Conservation (phyloP, 371 early-diverging fungal species). For the Cladochytrium tenue region DNA sequence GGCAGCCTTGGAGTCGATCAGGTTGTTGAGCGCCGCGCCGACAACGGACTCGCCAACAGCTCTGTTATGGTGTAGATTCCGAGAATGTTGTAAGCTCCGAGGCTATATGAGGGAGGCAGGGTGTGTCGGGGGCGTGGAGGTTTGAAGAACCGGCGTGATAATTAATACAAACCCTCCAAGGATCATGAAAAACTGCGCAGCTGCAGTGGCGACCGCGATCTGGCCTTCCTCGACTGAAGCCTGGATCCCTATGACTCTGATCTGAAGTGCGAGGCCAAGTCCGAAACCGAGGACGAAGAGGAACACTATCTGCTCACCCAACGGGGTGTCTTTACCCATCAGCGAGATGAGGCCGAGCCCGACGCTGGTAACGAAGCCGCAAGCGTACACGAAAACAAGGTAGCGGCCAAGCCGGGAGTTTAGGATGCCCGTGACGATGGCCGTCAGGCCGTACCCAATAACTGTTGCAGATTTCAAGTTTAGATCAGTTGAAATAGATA, state of each 20-base stretch:
- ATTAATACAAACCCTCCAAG: too few relatives aligned
- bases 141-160: too few relatives aligned
- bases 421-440: constrained; percentile 53
- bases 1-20: constrained; percentile 7
- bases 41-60: constrained; percentile 63
- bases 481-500: too few relatives aligned
- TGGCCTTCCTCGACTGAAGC: constrained; percentile 38
- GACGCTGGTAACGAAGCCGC: constrained; percentile 64
- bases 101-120: too few relatives aligned
- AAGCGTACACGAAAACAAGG: constrained; percentile 53
- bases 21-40: constrained; percentile 59
- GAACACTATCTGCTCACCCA: constrained; percentile 9
- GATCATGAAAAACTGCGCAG: constrained; percentile 58
- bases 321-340: constrained; percentile 3
- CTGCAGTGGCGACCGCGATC: constrained; percentile 69
- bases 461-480: too few relatives aligned
- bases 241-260: constrained; percentile 54
- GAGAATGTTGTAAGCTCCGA: too few relatives aligned
- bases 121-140: too few relatives aligned
- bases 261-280: constrained; percentile 29
- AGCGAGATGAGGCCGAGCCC: constrained; percentile 29
- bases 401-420: constrained; percentile 38
- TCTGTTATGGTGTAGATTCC: too few relatives aligned
- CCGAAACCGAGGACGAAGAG: constrained; percentile 17
- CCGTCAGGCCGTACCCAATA: constrained; percentile 47